phyloP scores from a whole-genome alignment of 164 flowering plant species.

The Aristolochia contorta region DNA sequence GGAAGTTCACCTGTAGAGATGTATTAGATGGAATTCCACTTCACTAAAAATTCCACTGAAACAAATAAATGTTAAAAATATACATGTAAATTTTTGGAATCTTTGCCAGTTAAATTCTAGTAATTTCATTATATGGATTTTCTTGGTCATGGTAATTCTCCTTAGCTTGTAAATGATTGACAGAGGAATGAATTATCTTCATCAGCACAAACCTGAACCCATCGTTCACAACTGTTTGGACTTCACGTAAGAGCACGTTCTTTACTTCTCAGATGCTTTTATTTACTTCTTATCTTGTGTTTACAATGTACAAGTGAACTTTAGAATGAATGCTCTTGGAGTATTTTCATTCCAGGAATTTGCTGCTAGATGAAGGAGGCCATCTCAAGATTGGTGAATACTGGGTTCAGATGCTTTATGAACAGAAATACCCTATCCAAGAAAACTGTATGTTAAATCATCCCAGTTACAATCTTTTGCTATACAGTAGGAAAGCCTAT shows the following conservation, averaged over 20 bases:
- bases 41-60: too few species aligned
- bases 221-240: constrained; percentile 48
- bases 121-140: too few species aligned
- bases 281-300: neutral
- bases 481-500: neutral
- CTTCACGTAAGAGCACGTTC: constrained; percentile 20
- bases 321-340: neutral
- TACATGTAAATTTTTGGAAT: too few species aligned
- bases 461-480: neutral
- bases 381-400: constrained; percentile 62
- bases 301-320: neutral
- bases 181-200: constrained; percentile 72
- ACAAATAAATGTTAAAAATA: too few species aligned
- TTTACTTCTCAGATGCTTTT: neutral
- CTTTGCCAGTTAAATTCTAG: too few species aligned
- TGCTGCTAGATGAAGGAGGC: constrained; percentile 47
- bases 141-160: neutral
- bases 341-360: constrained; percentile 24
- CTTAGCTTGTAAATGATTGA: neutral
- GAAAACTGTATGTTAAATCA: constrained; percentile 14
- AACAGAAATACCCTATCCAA: constrained; percentile 20
- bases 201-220: constrained; percentile 46
- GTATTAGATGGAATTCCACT: too few species aligned
- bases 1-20: too few species aligned
- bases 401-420: constrained; percentile 56